Evolutionary conservation across 164 flowering plant species (phyloP).

Genomic region (Dillenia suffruticosa): DNA sequence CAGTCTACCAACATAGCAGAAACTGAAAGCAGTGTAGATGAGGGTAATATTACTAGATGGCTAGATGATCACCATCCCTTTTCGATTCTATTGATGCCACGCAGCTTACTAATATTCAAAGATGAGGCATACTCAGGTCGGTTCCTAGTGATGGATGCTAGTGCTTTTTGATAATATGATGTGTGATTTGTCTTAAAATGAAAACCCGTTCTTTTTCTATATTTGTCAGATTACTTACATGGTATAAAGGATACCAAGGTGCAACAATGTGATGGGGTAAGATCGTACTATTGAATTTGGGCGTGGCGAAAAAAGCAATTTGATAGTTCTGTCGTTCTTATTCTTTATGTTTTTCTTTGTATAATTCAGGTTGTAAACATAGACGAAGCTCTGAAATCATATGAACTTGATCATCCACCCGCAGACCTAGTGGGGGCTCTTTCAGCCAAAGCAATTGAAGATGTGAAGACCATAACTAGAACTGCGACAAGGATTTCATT

Average conservation of each 20-base stretch:
- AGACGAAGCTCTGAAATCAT: constrained; percentile 17
- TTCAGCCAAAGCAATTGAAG: constrained; percentile 12
- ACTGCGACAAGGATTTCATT: constrained; percentile 58
- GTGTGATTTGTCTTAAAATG: background rate
- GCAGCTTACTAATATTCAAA: constrained; percentile 86
- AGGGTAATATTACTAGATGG: constrained; percentile 6
- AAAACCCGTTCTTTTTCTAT: constrained; percentile 3
- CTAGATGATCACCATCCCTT: constrained; percentile 34
- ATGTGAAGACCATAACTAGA: constrained; percentile 34
- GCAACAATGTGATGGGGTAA: constrained; percentile 56
- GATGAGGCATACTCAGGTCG: constrained; percentile 78
- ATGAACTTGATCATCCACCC: constrained; percentile 6
- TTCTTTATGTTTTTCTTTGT: background rate
- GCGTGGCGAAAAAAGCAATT: background rate
- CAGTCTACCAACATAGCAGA: constrained; percentile 4
- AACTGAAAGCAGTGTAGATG: constrained; percentile 13
- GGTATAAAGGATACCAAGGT: constrained; percentile 61
- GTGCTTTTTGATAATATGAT: background rate
- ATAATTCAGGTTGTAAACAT: constrained; percentile 59
- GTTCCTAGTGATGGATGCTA: background rate
- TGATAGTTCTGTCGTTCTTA: background rate
- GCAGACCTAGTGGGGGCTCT: constrained; percentile 11
- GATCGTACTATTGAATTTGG: background rate
- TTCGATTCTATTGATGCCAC: constrained; percentile 75
- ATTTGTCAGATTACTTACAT: constrained; percentile 72